Percentiles rank a stretch among this genome's conserved stretches.
These are phyloP conservation scores for Aureobasidium sp. DNA, from an alignment of 2,329 filamentous ascomycete genomes.

Conservation along the genomic window DNA sequence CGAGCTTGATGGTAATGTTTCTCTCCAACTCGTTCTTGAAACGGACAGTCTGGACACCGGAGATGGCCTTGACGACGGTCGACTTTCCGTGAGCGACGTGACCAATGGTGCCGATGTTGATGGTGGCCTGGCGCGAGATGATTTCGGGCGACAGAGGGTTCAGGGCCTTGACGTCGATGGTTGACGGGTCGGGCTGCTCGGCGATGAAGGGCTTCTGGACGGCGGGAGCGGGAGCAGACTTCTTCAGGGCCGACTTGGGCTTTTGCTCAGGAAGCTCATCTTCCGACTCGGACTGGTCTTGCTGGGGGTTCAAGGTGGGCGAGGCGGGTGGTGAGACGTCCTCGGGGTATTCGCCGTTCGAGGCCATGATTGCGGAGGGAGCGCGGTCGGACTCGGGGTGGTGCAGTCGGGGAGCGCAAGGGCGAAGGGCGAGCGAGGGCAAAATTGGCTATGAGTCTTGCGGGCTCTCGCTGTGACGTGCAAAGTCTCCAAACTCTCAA, in stretches of 20 bases:
- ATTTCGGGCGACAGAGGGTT: conserved; percentile 90
- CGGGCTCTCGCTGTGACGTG: conserved; percentile 12
- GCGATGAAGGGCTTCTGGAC: conserved; percentile 62
- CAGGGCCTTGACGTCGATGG: conserved; percentile 73
- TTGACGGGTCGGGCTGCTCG: conserved; percentile 86
- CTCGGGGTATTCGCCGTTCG: conserved; percentile 47
- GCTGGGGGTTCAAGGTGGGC: conserved; percentile 41
- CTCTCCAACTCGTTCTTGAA: conserved; percentile 99
- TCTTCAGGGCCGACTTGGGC: conserved; percentile 81
- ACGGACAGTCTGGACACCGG: conserved; percentile 94
- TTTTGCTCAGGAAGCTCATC: conserved; percentile 53
- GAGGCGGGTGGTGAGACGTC: conserved; percentile 49
- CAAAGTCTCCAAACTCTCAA: conserved; percentile 9
- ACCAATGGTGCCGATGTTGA: conserved; percentile 97
- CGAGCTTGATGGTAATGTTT: conserved; percentile 99
- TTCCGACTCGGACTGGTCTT: conserved; percentile 69
- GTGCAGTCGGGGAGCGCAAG: not conserved
- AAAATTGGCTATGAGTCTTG: conserved; percentile 8
- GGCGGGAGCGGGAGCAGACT: conserved; percentile 52
- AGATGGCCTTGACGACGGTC: conserved; percentile 98
- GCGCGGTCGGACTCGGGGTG: not conserved
- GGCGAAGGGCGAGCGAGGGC: not conserved
- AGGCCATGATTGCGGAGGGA: conserved; percentile 43
- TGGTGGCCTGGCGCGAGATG: conserved; percentile 74
- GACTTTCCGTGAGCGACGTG: conserved; percentile 99